Base-by-base conservation (phyloP, 2,329 filamentous ascomycete species). In the Aureobasidium sp. region DNA sequence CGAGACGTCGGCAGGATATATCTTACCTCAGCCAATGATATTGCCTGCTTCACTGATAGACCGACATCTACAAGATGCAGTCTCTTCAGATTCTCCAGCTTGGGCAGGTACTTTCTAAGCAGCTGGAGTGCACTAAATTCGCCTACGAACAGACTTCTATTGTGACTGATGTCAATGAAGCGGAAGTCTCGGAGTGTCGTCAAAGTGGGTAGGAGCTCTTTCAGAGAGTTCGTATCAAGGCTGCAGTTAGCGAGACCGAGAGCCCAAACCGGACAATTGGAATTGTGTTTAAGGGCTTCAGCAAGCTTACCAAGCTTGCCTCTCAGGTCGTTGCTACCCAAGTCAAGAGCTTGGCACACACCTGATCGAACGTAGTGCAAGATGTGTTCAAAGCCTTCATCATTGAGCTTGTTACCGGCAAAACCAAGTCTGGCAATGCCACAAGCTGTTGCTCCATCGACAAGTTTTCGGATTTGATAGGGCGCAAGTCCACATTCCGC, bases 81-180 rank as follows among this genome's bases (percentile, higher is more conserved):
- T 16, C 94, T 85, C 72, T 92, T 96, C 34, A 99, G 74, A 3
- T 81, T 79, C 32, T 82, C 78, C 76, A 97, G 83, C 72, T 90
- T 87, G 3, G 93, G 92, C 61, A 97, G 79, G 71, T 93, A 94
- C 76, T 89, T 90, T 68, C 94, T 83, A 61, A 97, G 79, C 3
- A 91, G 76, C 25, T 70, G 69, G 50, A 74, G 69, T 83, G 82
- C 37, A 94, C 80, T 2, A 89, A 88, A 68, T 44, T 87, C 80
- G 3, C 80, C 79, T 58, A 86, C 83, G 71, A 96, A 96, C 16
- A 99, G 79, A 25, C 85, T 85, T 36, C 82, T 88, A 67, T 97
- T 97, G 69, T 96, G 91, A 5, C 91, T 96, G 39, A 99, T 79
- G 72, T 97, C 94, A 63, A 99, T 85, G 71, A 97, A 97, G 25